Evolutionary conservation across 2,329 filamentous ascomycete species (phyloP), one percentile per base, ranked within the genome.

Genomic region (Coniochaeta sp.): DNA sequence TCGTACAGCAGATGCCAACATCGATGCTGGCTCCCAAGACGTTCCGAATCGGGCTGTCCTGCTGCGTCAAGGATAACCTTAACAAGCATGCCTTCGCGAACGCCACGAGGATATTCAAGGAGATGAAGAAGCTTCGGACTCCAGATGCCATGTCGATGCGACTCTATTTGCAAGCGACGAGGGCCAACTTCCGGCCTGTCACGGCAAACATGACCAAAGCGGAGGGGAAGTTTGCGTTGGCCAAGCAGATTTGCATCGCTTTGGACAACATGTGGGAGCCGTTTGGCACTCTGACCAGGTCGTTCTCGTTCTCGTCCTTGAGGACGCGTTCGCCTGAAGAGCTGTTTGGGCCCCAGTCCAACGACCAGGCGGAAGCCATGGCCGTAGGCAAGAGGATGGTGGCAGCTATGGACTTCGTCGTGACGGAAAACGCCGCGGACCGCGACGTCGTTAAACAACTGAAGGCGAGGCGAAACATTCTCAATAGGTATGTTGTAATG

Each of bases 41-140:
- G 9, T 89, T 91, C 69, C 79, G 81, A 50, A 78, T 89, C 46
- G 89, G 86, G 51, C 82, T 96, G 73, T 77, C 78, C 56, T 77
- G 82, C 5, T 96, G 91, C 66, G 71, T 82, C 22, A 80, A 85
- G 52, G 90, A 96, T 71, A 86, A 83, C 62, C 83, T 84, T 51
- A 96, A 95, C 65, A 74, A 66, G n/a, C 79, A 85, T 50, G 79
- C 81, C 20, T 78, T 95, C 57, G 68, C 73, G 3, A 77, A 86
- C 57, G 86, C 88, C 4, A 81, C 74, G 49, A 67, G 73, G 49
- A 73, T 95, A 24, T 70, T 96, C 27, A 73, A 83, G 50, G 64
- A 79, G 49, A 91, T 91, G 85, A 60, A 66, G 45, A 65, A 62
- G 6, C 59, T 74, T 13, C 57, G 63, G 10, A 62, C 70, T 3